Percentiles rank a stretch among this genome's conserved stretches.
These are phyloP conservation scores for Neltuma alba DNA, from an alignment of 306 rosid species.

Conservation along the genomic window DNA sequence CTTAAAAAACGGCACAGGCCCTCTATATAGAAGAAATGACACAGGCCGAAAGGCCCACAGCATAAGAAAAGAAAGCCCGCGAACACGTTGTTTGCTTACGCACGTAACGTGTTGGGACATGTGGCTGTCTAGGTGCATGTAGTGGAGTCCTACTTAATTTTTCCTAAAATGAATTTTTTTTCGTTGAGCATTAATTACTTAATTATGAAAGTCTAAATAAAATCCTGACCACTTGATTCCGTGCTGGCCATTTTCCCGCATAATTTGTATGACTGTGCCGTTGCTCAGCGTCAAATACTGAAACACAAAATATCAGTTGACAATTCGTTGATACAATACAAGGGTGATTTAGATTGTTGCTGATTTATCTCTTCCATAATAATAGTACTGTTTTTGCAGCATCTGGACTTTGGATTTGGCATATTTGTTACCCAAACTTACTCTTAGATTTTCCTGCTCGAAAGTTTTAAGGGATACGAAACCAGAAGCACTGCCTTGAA, in stretches of 20 bases:
- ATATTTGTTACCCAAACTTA: constrained; percentile 66
- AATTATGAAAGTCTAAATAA: no score
- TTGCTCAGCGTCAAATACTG: constrained; percentile 22
- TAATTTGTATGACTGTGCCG: background rate
- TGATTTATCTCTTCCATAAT: constrained; percentile 29
- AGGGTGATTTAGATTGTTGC: constrained; percentile 25
- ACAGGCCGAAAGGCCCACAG: background rate
- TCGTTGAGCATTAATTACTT: background rate
- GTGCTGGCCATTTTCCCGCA: background rate
- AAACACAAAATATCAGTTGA: background rate
- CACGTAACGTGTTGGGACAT: no score
- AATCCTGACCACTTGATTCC: background rate
- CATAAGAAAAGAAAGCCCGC: no score
- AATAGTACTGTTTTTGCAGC: no score
- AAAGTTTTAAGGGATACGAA: no score
- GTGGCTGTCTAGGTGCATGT: background rate
- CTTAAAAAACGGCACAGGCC: no score
- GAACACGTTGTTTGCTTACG: background rate
- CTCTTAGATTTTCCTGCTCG: constrained; percentile 75
- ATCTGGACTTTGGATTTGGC: constrained; percentile 93
- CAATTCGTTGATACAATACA: background rate
- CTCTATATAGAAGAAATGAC: no score
- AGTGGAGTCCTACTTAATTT: background rate
- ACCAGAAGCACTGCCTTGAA: no score
- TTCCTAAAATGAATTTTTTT: no score